Percentiles rank a stretch among this genome's conserved stretches.
These are phyloP conservation scores for Penicillium sp. DNA, from an alignment of 2,329 filamentous ascomycete species.

Conservation along the genomic window DNA sequence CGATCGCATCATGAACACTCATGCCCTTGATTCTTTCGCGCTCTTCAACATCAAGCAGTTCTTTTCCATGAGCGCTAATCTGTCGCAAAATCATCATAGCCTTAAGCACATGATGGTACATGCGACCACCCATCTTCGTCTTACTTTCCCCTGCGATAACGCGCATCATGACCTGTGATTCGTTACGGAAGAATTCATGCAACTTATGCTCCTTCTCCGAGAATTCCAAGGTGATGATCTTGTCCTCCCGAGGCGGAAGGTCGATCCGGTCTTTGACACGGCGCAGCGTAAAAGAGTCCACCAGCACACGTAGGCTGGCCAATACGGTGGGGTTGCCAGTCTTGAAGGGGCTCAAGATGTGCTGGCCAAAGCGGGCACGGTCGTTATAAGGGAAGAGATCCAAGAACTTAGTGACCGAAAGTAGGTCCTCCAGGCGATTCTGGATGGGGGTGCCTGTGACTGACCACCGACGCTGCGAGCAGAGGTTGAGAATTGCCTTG, in stretches of 20 bases:
- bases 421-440: slow-evolving; percentile 86
- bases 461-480: slow-evolving; percentile 84
- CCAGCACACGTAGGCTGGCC: slow-evolving; percentile 75
- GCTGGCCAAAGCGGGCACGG: slow-evolving; percentile 68
- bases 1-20: slow-evolving; percentile 81
- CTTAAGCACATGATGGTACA: slow-evolving; percentile 91
- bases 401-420: slow-evolving; percentile 81
- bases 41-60: slow-evolving; percentile 82
- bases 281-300: slow-evolving; percentile 90
- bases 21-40: slow-evolving; percentile 75
- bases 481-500: slow-evolving; percentile 76
- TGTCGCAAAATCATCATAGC: slow-evolving; percentile 85
- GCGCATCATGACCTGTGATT: slow-evolving; percentile 75
- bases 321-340: slow-evolving; percentile 79
- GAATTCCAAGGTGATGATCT: slow-evolving; percentile 72
- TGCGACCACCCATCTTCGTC: slow-evolving; percentile 72
- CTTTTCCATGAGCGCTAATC: slow-evolving; percentile 90
- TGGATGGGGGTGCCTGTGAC: slow-evolving; percentile 97
- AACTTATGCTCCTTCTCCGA: slow-evolving; percentile 69
- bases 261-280: slow-evolving; percentile 89
- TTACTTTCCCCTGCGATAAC: slow-evolving; percentile 66
- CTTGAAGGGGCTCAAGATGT: slow-evolving; percentile 85
- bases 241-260: slow-evolving; percentile 70
- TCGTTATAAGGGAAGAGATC: slow-evolving; percentile 83
- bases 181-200: slow-evolving; percentile 80